Conservation (phyloP, 345 rosid species). For the Rhizophora mangle region DNA sequence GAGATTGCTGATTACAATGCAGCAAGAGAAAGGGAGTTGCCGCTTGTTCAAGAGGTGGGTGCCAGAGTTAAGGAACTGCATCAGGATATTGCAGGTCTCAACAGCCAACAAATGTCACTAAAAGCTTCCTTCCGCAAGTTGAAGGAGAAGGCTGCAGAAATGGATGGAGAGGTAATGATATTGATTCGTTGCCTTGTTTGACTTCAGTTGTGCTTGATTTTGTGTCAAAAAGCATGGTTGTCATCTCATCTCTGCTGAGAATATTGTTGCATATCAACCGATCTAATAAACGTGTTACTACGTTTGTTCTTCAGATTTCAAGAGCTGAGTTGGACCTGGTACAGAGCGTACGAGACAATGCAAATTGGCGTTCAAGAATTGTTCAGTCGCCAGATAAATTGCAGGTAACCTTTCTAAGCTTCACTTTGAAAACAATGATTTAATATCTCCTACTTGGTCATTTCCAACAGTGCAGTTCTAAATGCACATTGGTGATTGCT, state of each 20-base stretch:
- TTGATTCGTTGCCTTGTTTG: not conserved
- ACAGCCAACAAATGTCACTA: conserved; percentile 69
- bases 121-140: conserved; percentile 49
- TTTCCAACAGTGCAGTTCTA: not conserved
- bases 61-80: conserved; percentile 57
- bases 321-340: conserved; percentile 76
- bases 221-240: too few relatives aligned
- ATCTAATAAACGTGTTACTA: conserved; percentile 8
- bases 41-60: conserved; percentile 67
- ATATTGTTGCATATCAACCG: conserved; percentile 1
- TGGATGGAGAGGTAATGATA: conserved; percentile 58
- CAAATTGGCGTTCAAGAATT: conserved; percentile 65
- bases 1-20: conserved; percentile 63
- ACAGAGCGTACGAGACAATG: conserved; percentile 82
- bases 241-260: not conserved
- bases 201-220: too few relatives aligned
- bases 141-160: conserved; percentile 57
- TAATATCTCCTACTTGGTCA: not conserved
- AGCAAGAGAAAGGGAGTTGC: conserved; percentile 63
- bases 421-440: not conserved
- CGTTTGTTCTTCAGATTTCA: conserved; percentile 50
- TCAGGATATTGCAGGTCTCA: conserved; percentile 57
- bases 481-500: not conserved
- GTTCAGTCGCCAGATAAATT: conserved; percentile 94
- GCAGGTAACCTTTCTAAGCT: conserved; percentile 47